These are phyloP conservation scores for Aspergillus quadrilineatus DNA, from an alignment of 2,329 filamentous ascomycete species.

Conservation along the genomic window DNA sequence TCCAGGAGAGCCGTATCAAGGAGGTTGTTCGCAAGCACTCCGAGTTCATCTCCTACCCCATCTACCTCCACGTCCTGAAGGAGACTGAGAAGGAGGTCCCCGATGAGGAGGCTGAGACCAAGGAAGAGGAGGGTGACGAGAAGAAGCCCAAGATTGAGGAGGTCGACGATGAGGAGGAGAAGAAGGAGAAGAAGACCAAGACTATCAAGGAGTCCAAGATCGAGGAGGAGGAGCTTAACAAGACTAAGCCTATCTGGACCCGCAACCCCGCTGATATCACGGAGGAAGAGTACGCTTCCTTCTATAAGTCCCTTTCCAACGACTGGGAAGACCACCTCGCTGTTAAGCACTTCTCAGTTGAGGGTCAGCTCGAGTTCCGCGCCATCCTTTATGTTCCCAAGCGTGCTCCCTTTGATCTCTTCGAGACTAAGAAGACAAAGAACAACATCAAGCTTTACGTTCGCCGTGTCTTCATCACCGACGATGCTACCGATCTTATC, in stretches of 20 bases:
- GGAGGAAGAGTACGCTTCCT: slow-evolving; percentile 94
- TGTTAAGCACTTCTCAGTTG: slow-evolving; percentile 99
- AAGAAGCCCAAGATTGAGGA: slow-evolving; percentile 97
- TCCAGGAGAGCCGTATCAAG: slow-evolving; percentile 99
- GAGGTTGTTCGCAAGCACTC: slow-evolving; percentile 99
- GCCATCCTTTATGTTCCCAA: slow-evolving; percentile 99
- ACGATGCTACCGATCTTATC: slow-evolving; percentile 97
- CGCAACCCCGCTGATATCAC: slow-evolving; percentile 95
- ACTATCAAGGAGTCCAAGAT: slow-evolving; percentile 98
- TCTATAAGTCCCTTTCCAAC: slow-evolving; percentile 99
- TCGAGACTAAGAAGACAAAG: slow-evolving; percentile 99
- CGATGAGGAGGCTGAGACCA: slow-evolving; percentile 80
- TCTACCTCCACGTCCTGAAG: slow-evolving; percentile 99
- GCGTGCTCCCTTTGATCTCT: slow-evolving; percentile 98
- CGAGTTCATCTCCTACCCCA: slow-evolving; percentile 99
- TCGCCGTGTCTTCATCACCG: slow-evolving; percentile 99
- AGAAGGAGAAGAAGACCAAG: slow-evolving; percentile 96
- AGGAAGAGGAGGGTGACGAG: slow-evolving; percentile 74
- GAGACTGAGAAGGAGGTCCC: slow-evolving; percentile 99
- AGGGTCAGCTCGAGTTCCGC: slow-evolving; percentile 99
- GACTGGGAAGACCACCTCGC: slow-evolving; percentile 99
- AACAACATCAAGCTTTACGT: slow-evolving; percentile 99
- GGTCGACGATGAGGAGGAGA: slow-evolving; percentile 79
- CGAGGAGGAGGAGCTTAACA: slow-evolving; percentile 99
- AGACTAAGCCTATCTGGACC: slow-evolving; percentile 99